Conservation (phyloP, 768 basidiomycete species). For the Russula vinacea region DNA sequence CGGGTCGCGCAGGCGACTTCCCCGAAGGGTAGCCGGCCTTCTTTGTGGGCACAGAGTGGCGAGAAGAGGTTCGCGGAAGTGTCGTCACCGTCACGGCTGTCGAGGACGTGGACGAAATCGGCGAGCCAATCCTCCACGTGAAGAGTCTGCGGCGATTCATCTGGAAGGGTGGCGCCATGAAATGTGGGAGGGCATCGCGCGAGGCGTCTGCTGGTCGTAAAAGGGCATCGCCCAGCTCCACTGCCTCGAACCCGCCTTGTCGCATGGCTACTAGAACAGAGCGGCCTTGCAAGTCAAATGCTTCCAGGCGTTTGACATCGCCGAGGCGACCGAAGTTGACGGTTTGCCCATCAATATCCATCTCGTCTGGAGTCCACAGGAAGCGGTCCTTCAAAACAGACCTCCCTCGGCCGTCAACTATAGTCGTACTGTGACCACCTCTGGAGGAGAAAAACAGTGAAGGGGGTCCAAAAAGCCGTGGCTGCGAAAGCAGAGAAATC, state of each 20-base stretch:
- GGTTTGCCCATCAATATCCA: constrained; percentile 41
- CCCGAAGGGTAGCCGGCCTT: constrained; percentile 46
- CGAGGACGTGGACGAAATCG: constrained; percentile 36
- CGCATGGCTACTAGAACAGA: constrained; percentile 83
- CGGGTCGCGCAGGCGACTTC: constrained; percentile 50
- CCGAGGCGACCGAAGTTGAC: constrained; percentile 54
- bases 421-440: constrained; percentile 85
- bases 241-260: constrained; percentile 79
- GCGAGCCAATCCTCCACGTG: constrained; percentile 80
- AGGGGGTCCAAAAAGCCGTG: constrained; percentile 81
- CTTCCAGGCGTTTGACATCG: constrained; percentile 78
- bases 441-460: constrained; percentile 84
- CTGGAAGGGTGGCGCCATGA: constrained; percentile 56
- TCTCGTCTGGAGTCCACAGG: constrained; percentile 69
- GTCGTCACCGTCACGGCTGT: neutral
- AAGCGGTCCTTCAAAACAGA: constrained; percentile 81
- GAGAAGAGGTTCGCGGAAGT: constrained; percentile 37
- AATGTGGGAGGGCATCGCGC: constrained; percentile 67
- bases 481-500: constrained; percentile 74
- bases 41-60: constrained; percentile 41
- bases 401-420: constrained; percentile 81
- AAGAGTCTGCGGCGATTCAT: constrained; percentile 70
- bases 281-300: constrained; percentile 72
- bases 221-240: constrained; percentile 76
- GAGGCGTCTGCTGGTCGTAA: constrained; percentile 79